Evolutionary conservation across 2,329 filamentous ascomycete species (phyloP).

Genomic region (Stachybotrys chlorohalonatus): DNA sequence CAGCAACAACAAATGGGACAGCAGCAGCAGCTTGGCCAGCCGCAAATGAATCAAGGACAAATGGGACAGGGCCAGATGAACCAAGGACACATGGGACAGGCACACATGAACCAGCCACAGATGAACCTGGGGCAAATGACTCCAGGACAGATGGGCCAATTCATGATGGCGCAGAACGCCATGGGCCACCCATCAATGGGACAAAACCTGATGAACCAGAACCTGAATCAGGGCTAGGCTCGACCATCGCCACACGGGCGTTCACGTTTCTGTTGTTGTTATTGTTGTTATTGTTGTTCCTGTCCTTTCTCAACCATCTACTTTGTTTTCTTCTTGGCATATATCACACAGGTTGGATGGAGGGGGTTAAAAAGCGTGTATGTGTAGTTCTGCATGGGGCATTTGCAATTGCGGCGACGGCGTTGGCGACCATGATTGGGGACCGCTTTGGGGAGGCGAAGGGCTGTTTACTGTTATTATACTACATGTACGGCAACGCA

Average conservation of each 20-base stretch:
- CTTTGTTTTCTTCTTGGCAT: not conserved
- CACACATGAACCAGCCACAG: not conserved
- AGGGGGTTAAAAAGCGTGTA: not conserved
- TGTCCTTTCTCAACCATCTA: not conserved
- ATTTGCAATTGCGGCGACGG: not conserved
- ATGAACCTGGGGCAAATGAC: not conserved
- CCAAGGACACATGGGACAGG: not conserved
- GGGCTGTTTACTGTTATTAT: not conserved
- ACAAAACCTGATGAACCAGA: not conserved
- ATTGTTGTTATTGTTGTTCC: no score
- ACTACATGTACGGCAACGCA: not conserved
- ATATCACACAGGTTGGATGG: not conserved
- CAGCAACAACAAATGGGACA: not conserved
- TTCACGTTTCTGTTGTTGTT: no score
- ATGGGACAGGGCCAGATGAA: not conserved
- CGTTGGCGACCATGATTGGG: not conserved
- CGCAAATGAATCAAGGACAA: not conserved
- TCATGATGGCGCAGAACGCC: not conserved
- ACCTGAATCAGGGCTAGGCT: not conserved
- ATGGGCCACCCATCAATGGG: conserved; percentile 1
- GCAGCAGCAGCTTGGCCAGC: not conserved
- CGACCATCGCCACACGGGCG: no score
- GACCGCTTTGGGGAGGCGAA: not conserved
- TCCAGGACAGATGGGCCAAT: not conserved
- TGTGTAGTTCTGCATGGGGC: not conserved